These are phyloP conservation scores for Pseudozyma thailandica DNA, from an alignment of 1,284 basidiomycete genomes.

Conservation along the genomic window DNA sequence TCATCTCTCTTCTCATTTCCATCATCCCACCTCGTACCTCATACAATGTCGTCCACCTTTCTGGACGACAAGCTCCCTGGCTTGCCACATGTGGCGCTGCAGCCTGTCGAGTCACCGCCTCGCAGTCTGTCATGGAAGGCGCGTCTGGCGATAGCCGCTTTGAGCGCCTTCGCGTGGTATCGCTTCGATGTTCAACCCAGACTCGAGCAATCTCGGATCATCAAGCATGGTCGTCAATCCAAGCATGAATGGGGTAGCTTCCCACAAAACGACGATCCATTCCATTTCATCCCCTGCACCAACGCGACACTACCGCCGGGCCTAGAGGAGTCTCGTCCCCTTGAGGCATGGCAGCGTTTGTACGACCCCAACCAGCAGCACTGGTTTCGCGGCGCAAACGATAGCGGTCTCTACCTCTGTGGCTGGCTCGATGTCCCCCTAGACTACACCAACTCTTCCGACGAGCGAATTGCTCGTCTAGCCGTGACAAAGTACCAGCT, in stretches of 20 bases:
- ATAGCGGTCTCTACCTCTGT: conserved; percentile 24
- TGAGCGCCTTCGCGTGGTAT: conserved; percentile 4
- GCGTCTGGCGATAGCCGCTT: not conserved
- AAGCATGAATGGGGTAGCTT: conserved; percentile 16
- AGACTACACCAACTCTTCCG: conserved; percentile 46
- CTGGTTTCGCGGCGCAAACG: conserved; percentile 17
- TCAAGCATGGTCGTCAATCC: not conserved
- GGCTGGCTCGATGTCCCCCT: conserved; percentile 49
- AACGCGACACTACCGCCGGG: conserved; percentile 19
- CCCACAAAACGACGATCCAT: conserved; percentile 15
- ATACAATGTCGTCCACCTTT: not conserved
- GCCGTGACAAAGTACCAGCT: conserved; percentile 33
- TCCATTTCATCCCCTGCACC: conserved; percentile 43
- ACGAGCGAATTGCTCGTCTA: conserved; percentile 17
- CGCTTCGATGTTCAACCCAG: not conserved
- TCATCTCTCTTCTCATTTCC: not conserved
- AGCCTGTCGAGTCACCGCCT: not conserved
- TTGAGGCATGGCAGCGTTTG: conserved; percentile 9
- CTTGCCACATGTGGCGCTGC: not conserved
- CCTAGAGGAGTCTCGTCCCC: conserved; percentile 12
- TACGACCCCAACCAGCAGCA: conserved; percentile 18
- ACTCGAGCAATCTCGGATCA: not conserved
- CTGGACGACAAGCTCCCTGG: not conserved
- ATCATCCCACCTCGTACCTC: not conserved
- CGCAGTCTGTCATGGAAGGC: conserved; percentile 7